Conservation (phyloP, 2,329 filamentous ascomycete genomes). For the Basipetospora chlamydospora region DNA sequence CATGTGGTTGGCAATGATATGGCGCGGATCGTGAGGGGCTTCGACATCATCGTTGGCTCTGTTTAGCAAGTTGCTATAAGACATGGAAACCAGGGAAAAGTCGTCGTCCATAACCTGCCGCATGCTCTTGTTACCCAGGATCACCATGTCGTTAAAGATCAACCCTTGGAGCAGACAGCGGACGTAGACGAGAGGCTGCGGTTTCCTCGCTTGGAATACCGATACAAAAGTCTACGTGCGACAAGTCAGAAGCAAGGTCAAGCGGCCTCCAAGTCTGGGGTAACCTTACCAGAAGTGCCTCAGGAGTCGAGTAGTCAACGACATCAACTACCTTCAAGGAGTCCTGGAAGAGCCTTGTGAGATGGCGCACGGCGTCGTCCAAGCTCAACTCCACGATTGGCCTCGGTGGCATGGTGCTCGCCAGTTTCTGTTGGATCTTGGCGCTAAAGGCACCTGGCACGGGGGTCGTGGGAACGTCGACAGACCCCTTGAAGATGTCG, state of each 20-base stretch:
- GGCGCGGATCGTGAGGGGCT: conserved; percentile 55
- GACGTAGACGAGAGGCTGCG: conserved; percentile 71
- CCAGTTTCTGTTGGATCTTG: conserved; percentile 80
- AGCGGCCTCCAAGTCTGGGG: too few relatives aligned
- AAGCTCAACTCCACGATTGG: conserved; percentile 71
- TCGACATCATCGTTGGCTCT: conserved; percentile 65
- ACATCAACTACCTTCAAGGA: conserved; percentile 54
- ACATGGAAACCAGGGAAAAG: conserved; percentile 61
- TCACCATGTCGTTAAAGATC: conserved; percentile 56
- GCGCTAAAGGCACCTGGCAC: conserved; percentile 74
- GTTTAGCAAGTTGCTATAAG: conserved; percentile 56
- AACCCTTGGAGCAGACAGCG: conserved; percentile 66
- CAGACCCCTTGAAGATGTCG: conserved; percentile 39
- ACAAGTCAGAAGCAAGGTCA: conserved; percentile 8
- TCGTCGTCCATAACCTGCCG: conserved; percentile 70
- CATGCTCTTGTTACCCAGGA: conserved; percentile 53
- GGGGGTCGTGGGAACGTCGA: conserved; percentile 42
- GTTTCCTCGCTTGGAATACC: conserved; percentile 62
- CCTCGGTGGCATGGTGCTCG: conserved; percentile 84
- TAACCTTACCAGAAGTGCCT: conserved; percentile 49
- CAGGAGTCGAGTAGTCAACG: conserved; percentile 51
- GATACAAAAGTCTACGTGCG: conserved; percentile 51
- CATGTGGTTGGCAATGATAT: conserved; percentile 59
- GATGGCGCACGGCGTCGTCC: conserved; percentile 53
- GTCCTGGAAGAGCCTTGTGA: conserved; percentile 59